Base-by-base conservation (phyloP, 2,329 filamentous ascomycete species). In the Septoria petroselini region DNA sequence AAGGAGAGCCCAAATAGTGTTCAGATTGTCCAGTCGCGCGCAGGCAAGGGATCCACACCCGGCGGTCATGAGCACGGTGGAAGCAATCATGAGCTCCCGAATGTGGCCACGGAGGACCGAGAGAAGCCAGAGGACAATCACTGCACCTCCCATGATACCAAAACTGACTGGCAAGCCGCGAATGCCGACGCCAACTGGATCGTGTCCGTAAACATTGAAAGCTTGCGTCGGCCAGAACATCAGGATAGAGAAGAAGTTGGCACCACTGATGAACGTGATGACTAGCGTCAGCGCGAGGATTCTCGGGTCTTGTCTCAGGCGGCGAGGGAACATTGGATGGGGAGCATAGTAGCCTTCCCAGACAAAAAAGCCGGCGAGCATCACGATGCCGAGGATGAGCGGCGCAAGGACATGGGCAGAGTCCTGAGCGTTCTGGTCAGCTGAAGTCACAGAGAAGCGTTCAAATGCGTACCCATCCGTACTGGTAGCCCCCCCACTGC, bases 51-150 rank as follows among this genome's bases (percentile, higher is more conserved):
- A 58, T 11, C 65, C 66, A 47, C 61, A 65, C 0, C 75, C 81
- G 12, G 81, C 81, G 0, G 84, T 86, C 83, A 86, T 86, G 17
- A 86, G 58, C 7, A 79, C 64, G 2, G 80, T 83, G 43, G 79
- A 79, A 9, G 73, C 65, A 39, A 85, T 77, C 68, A 86, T 74
- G 31, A 86, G 69, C 55, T 76, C 75, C 52, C 77, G 77, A 60
- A 82, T 84, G 50, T 77, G 76, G 5, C 82, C 82, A 31, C 73
- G 73, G 58, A 81, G 76, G 7, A 77, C 65, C 14, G 78, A 79
- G n/a, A 86, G 71, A 2, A 84, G 69, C 55, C 73, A 73, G 1
- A 86, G 73, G 2, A 80, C 76, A 52, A 83, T 71, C 45, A 77
- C 76, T 14, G 82, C 82, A 7, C 84, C 84, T 17, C 68, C 68